phyloP scores from a whole-genome alignment of 768 basidiomycete species.

The Naematelia encephala region DNA sequence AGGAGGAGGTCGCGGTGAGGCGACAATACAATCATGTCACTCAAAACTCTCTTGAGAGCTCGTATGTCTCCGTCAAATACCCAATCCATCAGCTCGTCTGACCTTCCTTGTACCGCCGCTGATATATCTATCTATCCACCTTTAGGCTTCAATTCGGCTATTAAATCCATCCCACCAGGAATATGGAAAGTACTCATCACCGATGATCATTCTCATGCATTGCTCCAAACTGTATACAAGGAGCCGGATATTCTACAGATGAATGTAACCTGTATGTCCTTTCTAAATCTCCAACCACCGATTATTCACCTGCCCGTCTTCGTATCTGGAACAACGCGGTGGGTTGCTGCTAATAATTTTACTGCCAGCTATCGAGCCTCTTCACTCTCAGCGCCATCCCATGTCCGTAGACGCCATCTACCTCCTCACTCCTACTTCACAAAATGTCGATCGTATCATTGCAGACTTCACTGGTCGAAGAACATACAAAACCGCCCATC shows the following conservation, averaged over 20 bases:
- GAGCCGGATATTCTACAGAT: constrained; percentile 92
- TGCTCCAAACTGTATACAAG: constrained; percentile 80
- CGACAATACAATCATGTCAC: constrained; percentile 26
- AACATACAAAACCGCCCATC: constrained; percentile 76
- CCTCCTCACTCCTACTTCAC: constrained; percentile 86
- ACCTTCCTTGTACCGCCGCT: neutral
- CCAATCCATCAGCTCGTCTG: constrained; percentile 2
- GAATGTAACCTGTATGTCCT: constrained; percentile 83
- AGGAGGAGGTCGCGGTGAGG: neutral
- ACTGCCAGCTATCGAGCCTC: constrained; percentile 93
- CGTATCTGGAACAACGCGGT: too few species aligned
- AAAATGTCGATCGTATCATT: constrained; percentile 88
- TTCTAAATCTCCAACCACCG: too few species aligned
- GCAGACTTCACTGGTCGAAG: constrained; percentile 70
- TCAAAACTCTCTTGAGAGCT: constrained; percentile 36
- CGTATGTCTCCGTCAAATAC: constrained; percentile 20
- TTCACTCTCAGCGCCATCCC: constrained; percentile 74
- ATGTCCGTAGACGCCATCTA: constrained; percentile 91
- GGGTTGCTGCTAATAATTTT: too few species aligned
- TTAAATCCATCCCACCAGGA: constrained; percentile 59
- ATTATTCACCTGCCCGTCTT: too few species aligned
- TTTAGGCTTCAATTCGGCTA: constrained; percentile 44
- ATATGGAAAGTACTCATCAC: constrained; percentile 98
- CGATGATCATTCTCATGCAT: constrained; percentile 81
- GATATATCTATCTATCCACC: neutral